Base-by-base conservation (phyloP, 2,329 filamentous ascomycete genomes). In the Pestalotiopsis sp. region DNA sequence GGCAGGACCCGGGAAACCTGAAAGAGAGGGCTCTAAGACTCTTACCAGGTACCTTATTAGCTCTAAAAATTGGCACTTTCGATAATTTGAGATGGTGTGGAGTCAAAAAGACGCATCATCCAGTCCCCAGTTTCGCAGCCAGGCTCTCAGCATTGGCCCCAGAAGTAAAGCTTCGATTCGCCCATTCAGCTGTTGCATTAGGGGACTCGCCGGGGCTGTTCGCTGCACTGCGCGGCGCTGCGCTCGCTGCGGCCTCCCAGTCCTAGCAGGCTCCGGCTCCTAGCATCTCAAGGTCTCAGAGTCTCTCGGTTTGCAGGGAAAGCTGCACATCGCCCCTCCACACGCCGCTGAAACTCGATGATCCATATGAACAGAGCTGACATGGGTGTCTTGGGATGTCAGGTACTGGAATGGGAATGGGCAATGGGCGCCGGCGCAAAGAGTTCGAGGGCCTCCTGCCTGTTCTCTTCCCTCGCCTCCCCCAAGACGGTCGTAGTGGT, bases 331-430 rank as follows among this genome's bases (percentile, higher is more conserved):
- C 20, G 27, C 57, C 57, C 61, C 61, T 64, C 61, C 61, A 64
- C 61, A 64, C 61, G 61, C 61, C 25, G 61, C 61, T 64, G 61
- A 64, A 64, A 64, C 61, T 64, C 61, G 61, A 20, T 41, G 61
- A 52, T 45, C 61, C 38, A 62, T 62, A 31, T 31, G 59, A 39
- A 12, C 57, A 59, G 23, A 52, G 17, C 17, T n/a, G 45, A 52
- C 45, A 52, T 52, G 45, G 45, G 45, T 52, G 17, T 52, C 17
- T n/a, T 52, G 17, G 17, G 45, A 52, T 52, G 45, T 31, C 27
- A 31, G 27, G 27, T 6, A n/a, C 17, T 52, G 45, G 45, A n/a
- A 45, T 45, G 41, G 41, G 41, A n/a, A n/a, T n/a, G 14, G 17
- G 45, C 45, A 52, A n/a, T n/a, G 20, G 45, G 17, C 45, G 20